phyloP scores from a whole-genome alignment of 768 basidiomycete genomes.

The Amanita rubescens region DNA sequence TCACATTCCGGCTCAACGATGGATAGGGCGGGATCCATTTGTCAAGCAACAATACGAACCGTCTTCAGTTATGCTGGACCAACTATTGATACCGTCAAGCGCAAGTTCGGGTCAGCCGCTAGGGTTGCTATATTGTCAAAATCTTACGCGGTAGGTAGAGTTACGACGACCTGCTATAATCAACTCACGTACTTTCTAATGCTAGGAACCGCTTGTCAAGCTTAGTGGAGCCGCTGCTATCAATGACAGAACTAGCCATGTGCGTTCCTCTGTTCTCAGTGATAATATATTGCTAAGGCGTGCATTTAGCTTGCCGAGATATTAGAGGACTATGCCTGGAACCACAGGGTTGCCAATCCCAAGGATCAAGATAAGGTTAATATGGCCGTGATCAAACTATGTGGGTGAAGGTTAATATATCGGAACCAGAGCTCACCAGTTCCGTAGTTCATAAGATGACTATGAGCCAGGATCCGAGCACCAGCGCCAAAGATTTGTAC shows the following conservation, averaged over 20 bases:
- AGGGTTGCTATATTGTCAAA: neutral
- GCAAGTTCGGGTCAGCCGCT: too few species aligned
- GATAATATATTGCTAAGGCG: too few species aligned
- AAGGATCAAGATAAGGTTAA: slow-evolving; percentile 11
- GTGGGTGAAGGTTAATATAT: slow-evolving; percentile 3
- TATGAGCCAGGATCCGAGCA: neutral
- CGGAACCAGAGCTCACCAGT: neutral
- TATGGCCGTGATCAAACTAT: slow-evolving; percentile 8
- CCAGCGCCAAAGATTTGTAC: too few species aligned
- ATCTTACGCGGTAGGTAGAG: neutral
- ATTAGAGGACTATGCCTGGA: neutral
- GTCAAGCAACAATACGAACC: too few species aligned
- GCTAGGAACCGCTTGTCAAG: neutral
- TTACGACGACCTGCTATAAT: too few species aligned
- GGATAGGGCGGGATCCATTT: too few species aligned
- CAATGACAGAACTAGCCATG: neutral
- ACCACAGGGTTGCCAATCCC: neutral
- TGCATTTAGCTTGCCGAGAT: neutral
- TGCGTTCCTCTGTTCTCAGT: too few species aligned
- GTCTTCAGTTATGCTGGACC: too few species aligned
- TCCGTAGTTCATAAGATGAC: neutral
- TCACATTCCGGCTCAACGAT: too few species aligned
- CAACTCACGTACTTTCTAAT: too few species aligned
- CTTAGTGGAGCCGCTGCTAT: neutral
- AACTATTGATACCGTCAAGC: too few species aligned